Base-by-base conservation (phyloP, 768 basidiomycete genomes). In the Boletus reticulatus region DNA sequence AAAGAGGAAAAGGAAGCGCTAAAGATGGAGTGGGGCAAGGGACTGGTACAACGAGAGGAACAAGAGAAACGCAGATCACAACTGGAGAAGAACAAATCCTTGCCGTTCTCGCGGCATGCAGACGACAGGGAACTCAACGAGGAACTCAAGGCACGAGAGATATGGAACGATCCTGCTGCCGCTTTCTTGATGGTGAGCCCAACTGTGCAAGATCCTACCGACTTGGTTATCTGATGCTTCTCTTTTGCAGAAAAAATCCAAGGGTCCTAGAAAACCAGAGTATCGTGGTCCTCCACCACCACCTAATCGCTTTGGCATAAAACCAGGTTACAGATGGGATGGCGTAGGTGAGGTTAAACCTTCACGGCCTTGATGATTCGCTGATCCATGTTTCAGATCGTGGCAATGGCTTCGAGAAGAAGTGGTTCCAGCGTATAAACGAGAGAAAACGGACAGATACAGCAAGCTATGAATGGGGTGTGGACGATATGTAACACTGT, bases 21-120 rank as follows among this genome's bases (percentile, higher is more conserved):
- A 68, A 95, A 92, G 76, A 94, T 96, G 92, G 92, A 96, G 69
- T 98, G 97, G 97, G 94, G 93, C 1, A 98, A 96, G 72, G 97
- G 97, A 31, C 66, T 98, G 36, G 89, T 94, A 38, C 97, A 98
- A 75, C 76, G 85, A 56, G 88, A 91, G 22, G 89, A 94, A 56
- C 75, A 79, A 50, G 91, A 94, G 73, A 82, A 80, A 67, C 75
- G 78, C 67, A 81, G 74, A 65, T 65, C 72, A 54, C 84, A 92
- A 55, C 68, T 91, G 65, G 87, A 91, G 70, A 85, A 82, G 62
- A 84, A 88, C 71, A 80, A 76, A 55, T 74, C 73, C 13, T 79
- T 77, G 55, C 80, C 84, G 17, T 88, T 98, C 58, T 88, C 92
- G 7, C 77, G 95, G 43, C 80, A 82, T 62, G 89, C 81, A 4